These are phyloP conservation scores for Russula griseocarnosa DNA, from an alignment of 768 basidiomycete genomes.

Conservation along the genomic window DNA sequence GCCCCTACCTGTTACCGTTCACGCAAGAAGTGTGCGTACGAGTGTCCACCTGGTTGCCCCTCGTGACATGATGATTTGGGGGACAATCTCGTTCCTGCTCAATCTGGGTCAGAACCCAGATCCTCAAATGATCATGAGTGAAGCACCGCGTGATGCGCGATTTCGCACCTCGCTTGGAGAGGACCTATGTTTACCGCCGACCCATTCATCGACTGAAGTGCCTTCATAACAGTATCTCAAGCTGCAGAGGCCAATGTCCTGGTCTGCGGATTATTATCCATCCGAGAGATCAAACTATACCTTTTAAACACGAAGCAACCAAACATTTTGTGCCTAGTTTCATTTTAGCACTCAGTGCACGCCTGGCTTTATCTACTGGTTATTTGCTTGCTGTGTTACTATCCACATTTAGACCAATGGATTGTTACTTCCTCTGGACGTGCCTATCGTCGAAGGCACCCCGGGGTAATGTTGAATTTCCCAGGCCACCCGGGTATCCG, in stretches of 20 bases:
- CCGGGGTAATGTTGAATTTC: not conserved
- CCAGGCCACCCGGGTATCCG: conserved; percentile 8
- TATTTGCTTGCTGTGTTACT: not conserved
- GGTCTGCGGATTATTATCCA: conserved; percentile 6
- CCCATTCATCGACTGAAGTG: conserved; percentile 6
- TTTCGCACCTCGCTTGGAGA: conserved; percentile 3
- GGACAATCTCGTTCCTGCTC: conserved; percentile 10
- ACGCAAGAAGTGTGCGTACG: not conserved
- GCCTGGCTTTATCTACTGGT: conserved; percentile 3
- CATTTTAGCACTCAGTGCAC: not conserved
- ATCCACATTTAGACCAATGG: conserved; percentile 5
- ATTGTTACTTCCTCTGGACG: conserved; percentile 2
- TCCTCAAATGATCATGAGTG: conserved; percentile 1
- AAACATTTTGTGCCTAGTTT: conserved; percentile 19
- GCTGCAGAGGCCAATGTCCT: conserved; percentile 17
- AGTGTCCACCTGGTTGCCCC: conserved; percentile 4
- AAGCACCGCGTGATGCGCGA: conserved; percentile 9
- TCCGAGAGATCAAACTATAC: conserved; percentile 17
- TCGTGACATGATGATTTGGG: conserved; percentile 17
- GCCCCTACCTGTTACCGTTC: not conserved
- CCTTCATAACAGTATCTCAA: not conserved
- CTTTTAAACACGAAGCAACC: conserved; percentile 12
- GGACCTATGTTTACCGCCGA: not conserved
- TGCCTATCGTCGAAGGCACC: conserved; percentile 6
- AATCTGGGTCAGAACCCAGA: conserved; percentile 4